Conservation (phyloP, 768 basidiomycete genomes). For the Leucosporidium creatinivorum region DNA sequence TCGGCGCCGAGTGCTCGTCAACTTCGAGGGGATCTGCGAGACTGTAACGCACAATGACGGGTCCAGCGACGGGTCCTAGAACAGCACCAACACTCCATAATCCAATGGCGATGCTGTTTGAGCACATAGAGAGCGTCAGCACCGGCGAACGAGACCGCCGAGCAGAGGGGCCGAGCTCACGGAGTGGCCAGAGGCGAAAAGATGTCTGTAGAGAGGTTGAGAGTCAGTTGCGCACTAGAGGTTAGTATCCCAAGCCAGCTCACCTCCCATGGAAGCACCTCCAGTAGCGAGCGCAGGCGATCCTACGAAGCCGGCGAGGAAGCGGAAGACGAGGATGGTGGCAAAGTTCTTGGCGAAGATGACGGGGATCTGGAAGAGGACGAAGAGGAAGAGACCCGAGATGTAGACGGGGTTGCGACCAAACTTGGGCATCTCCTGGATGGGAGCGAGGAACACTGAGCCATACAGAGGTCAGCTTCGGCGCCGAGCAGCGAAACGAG, state of each 20-base stretch:
- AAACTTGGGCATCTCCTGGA: slow-evolving; percentile 42
- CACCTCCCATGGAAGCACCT: slow-evolving; percentile 33
- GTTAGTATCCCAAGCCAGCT: slow-evolving; percentile 1
- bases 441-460: slow-evolving; percentile 33
- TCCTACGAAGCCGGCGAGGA: slow-evolving; percentile 43
- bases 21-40: background rate
- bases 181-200: background rate
- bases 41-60: background rate
- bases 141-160: too few relatives aligned
- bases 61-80: slow-evolving; percentile 34
- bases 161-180: background rate
- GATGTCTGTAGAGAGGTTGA: slow-evolving; percentile 8
- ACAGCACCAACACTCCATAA: slow-evolving; percentile 39
- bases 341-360: slow-evolving; percentile 15
- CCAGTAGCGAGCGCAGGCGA: slow-evolving; percentile 43
- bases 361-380: slow-evolving; percentile 41
- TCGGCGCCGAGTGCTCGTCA: background rate
- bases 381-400: slow-evolving; percentile 41
- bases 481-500: background rate
- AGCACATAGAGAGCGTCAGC: too few relatives aligned
- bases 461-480: background rate
- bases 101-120: slow-evolving; percentile 32
- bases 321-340: slow-evolving; percentile 40
- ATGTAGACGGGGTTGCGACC: slow-evolving; percentile 43
- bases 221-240: background rate